phyloP scores from a whole-genome alignment of 140 eudicot genomes.

The Stevia rebaudiana region DNA sequence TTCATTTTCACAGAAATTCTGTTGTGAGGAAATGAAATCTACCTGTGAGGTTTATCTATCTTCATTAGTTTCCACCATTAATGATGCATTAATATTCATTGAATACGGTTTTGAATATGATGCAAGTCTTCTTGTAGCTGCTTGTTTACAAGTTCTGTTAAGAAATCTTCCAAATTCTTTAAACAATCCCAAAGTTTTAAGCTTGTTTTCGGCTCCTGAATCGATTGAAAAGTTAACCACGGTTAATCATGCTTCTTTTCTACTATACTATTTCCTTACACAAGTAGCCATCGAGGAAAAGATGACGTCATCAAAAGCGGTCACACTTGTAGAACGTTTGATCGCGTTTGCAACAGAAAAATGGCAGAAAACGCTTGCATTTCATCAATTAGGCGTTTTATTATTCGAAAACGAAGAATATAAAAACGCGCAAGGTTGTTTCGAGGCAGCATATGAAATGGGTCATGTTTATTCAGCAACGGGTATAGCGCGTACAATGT shows the following conservation, averaged over 20 bases:
- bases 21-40: conserved; percentile 70
- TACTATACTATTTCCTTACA: conserved; percentile 63
- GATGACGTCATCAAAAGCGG: conserved; percentile 37
- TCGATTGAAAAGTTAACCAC: conserved; percentile 42
- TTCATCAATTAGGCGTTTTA: conserved; percentile 63
- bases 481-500: conserved; percentile 59
- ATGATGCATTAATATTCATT: conserved; percentile 57
- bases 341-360: conserved; percentile 43
- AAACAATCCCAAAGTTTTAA: conserved; percentile 43
- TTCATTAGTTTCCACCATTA: conserved; percentile 40
- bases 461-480: conserved; percentile 77
- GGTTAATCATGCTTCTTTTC: conserved; percentile 60
- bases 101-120: conserved; percentile 73
- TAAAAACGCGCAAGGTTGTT: conserved; percentile 49
- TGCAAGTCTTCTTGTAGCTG: conserved; percentile 59
- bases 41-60: conserved; percentile 55
- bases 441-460: conserved; percentile 53
- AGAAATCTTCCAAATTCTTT: conserved; percentile 70
- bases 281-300: conserved; percentile 70
- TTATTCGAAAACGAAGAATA: conserved; percentile 57
- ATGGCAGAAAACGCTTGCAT: conserved; percentile 72
- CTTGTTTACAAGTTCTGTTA: conserved; percentile 66
- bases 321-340: conserved; percentile 47
- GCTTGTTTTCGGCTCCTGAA: conserved; percentile 51
- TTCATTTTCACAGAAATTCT: conserved; percentile 62